Evolutionary conservation across 164 flowering plant genomes (phyloP), one percentile per base, ranked within the genome.

Genomic region (Tetracentron sinense): DNA sequence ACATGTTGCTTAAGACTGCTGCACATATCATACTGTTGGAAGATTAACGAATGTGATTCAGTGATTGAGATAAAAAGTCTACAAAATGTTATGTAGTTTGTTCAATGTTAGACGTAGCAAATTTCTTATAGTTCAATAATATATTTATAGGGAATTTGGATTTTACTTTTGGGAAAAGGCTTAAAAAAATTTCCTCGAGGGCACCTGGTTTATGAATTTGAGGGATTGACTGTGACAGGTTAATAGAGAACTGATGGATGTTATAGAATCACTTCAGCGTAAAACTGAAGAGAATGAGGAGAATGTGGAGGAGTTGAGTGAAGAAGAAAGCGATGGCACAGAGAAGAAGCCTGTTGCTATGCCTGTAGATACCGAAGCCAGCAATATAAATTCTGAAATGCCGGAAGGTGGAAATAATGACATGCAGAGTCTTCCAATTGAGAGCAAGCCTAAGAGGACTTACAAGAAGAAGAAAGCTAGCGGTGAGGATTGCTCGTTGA

Each of bases 211-310:
- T 54, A 15, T 27, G n/a, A 16, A n/a, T n/a, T 11, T 53, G 31
- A 27, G 31, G 19, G 20, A 46, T 62, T 28, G 16, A 21, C 23
- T 46, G 16, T 44, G 10, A 23, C 81, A 90, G 97, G 86, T 91
- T 6, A 91, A 91, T 63, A 73, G 86, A 73, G 92, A 91, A 47
- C 38, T 91, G 69, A 82, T 75, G 90, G 85, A 74, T 51, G 74
- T 82, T 26, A 28, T 61, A 27, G 11, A 12, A 35, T 1, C 17
- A 7, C 20, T 10, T 0, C 47, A 15, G 49, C 21, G 31, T 65
- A 63, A 54, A 35, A 25, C 27, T 0, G 16, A 31, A 42, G 56
- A 49, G 20, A 33, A 60, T 12, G 58, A 66, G 51, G 62, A 65
- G 17, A n/a, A 6, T 1, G 28, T 8, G 0, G 38, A 30, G 17